Evolutionary conservation across 495 filamentous ascomycete species (phyloP).

Genomic region (Saxophila tyrrhenica): DNA sequence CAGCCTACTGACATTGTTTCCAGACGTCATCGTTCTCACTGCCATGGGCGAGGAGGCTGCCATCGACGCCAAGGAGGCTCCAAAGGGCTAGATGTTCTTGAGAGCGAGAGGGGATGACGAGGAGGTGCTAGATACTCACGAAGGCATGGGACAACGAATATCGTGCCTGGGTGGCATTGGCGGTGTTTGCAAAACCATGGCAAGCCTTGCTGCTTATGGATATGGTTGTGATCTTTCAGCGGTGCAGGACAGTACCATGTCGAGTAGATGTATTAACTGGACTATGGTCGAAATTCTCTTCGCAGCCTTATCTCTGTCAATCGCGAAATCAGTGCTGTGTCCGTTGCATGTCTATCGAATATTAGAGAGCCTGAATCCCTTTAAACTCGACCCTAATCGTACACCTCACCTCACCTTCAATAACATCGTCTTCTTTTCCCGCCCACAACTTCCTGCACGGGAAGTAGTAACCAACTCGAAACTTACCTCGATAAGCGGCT

Average conservation of each 20-base stretch:
- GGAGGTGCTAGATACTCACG: neutral
- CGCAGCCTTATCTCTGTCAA: neutral
- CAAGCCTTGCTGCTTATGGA: neutral
- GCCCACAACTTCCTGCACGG: too few relatives aligned
- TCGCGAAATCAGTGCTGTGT: too few relatives aligned
- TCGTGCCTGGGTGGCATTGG: constrained; percentile 3
- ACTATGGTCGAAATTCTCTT: constrained; percentile 4
- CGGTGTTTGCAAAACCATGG: neutral
- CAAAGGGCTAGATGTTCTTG: constrained; percentile 24
- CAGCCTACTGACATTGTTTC: neutral
- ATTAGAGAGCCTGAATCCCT: too few relatives aligned
- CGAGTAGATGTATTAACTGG: neutral
- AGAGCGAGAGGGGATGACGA: neutral
- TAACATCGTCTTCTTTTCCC: too few relatives aligned
- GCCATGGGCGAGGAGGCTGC: constrained; percentile 92
- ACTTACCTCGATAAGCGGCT: too few relatives aligned
- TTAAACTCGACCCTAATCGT: too few relatives aligned
- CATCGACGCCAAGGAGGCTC: constrained; percentile 88
- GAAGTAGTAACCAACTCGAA: too few relatives aligned
- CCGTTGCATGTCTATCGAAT: too few relatives aligned
- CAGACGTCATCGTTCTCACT: constrained; percentile 81
- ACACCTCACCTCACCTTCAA: too few relatives aligned
- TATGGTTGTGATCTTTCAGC: neutral
- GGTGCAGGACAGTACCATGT: neutral
- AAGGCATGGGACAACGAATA: neutral